Conservation (phyloP, 768 basidiomycete genomes). For the Hydnomerulius pinastri region DNA sequence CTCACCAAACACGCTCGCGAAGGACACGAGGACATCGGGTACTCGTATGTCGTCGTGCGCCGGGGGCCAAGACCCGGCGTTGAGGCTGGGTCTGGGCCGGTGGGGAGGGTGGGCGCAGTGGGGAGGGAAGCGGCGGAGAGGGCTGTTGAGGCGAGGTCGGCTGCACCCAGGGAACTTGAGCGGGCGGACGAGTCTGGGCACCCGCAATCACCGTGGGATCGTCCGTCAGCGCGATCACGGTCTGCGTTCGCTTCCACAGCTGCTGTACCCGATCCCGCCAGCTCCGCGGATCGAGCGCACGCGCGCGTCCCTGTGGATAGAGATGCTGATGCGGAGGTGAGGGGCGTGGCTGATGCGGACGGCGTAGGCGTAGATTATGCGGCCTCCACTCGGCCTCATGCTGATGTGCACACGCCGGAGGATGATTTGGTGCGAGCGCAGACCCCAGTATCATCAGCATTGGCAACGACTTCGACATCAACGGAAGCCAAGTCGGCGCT, state of each 20-base stretch:
- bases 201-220: constrained; percentile 9
- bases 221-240: constrained; percentile 31
- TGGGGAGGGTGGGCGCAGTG: constrained; percentile 33
- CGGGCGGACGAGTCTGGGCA: constrained; percentile 19
- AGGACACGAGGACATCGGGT: constrained; percentile 86
- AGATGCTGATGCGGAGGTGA: constrained; percentile 18
- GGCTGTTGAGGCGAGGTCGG: constrained; percentile 12
- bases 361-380: constrained; percentile 10
- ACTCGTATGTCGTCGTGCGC: constrained; percentile 88
- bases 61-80: constrained; percentile 67
- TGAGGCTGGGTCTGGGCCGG: constrained; percentile 6
- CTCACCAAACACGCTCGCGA: constrained; percentile 82
- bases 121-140: constrained; percentile 33
- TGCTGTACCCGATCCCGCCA: too few species aligned
- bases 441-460: constrained; percentile 9
- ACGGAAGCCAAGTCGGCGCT: constrained; percentile 11
- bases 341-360: constrained; percentile 13
- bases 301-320: constrained; percentile 19
- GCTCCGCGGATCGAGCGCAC: constrained; percentile 23
- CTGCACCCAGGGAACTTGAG: constrained; percentile 26
- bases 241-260: constrained; percentile 16
- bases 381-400: constrained; percentile 26
- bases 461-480: constrained; percentile 4
- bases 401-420: constrained; percentile 18
- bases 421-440: constrained; percentile 14